Evolutionary conservation across 306 rosid genomes (phyloP), one percentile per base, ranked within the genome.

Genomic region (Quercus suber): DNA sequence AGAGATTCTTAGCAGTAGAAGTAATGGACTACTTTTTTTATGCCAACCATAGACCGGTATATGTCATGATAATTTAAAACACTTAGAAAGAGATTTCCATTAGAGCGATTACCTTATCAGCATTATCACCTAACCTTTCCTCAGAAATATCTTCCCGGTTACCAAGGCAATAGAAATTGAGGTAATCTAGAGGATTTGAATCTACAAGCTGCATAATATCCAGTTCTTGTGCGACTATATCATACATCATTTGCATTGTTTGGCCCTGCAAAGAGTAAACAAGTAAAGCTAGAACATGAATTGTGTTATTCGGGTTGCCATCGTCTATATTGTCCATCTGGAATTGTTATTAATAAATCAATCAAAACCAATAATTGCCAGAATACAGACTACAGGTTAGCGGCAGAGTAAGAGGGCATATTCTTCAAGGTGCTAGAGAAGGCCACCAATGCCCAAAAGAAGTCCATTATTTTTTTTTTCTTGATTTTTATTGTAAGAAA

Each of bases 151-250:
- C 61, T 85, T 95, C 99, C 55, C 94, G 92, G n/a, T 95, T 93
- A 41, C 99, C 99, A 78, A 95, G 99, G 88, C 99, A 93, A 84
- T 89, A 93, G 82, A 95, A 95, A 78, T 93, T 95, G 71, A 95
- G 97, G 88, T 88, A 95, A 80, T 93, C 96, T 82, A 74, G 92
- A 63, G 96, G 97, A 78, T 79, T 79, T 27, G 74, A 63, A 56
- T 83, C 83, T 30, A 30, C 55, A 69, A 81, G 87, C 67, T 87
- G 81, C 85, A 60, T 79, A 18, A 84, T 57, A 74, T 88, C 89
- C 69, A 95, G 84, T 78, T 80, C 98, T 73, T 63, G 52, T 64
- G 91, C 97, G 52, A 95, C 86, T 31, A 88, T 69, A 57, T 71
- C 78, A 84, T 93, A 95, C 99, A 95, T 95, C 86, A 79, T 83